A percentile compares a stretch with the other conserved stretches of the same genome.
Evolutionary conservation across 208 protist species (phyloP).

Genomic region (Wallacemonas rigidus): DNA sequence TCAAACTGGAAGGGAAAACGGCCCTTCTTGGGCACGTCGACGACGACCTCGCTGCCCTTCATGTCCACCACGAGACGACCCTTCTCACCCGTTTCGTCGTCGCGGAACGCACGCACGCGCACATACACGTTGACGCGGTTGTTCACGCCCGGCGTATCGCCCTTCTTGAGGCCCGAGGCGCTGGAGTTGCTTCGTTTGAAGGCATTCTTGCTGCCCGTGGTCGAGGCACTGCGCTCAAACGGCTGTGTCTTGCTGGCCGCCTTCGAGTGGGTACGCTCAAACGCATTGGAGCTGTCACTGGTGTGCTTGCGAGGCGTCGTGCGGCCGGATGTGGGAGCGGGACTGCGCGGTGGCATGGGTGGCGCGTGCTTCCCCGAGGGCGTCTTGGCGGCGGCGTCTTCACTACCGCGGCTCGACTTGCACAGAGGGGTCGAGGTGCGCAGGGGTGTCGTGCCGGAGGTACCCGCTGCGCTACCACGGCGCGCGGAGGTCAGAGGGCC

Average conservation of each 20-base stretch:
- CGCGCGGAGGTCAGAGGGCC: constrained; percentile 29
- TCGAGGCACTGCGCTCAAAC: constrained; percentile 45
- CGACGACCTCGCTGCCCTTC: constrained; percentile 67
- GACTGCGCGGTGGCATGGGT: constrained; percentile 26
- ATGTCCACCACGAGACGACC: constrained; percentile 58
- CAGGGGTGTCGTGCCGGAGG: constrained; percentile 23
- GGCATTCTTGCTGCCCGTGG: constrained; percentile 35
- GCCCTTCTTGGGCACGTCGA: constrained; percentile 74
- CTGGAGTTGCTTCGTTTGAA: constrained; percentile 68
- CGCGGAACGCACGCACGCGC: constrained; percentile 75
- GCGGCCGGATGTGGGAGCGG: constrained; percentile 21
- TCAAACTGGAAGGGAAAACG: constrained; percentile 90
- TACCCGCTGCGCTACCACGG: constrained; percentile 16
- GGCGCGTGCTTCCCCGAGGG: constrained; percentile 2
- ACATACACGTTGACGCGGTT: constrained; percentile 86
- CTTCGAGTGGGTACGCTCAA: constrained; percentile 34
- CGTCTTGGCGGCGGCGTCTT: constrained; percentile 9
- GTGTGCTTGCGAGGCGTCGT: constrained; percentile 14
- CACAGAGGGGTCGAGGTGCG: constrained; percentile 29
- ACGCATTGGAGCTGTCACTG: constrained; percentile 5
- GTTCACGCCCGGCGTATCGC: constrained; percentile 43
- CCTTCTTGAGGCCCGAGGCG: constrained; percentile 38
- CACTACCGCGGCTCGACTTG: constrained; percentile 20
- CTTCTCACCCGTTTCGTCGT: constrained; percentile 45
- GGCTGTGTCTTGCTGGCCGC: constrained; percentile 16